A percentile compares a stretch with the other conserved stretches of the same genome.
These are phyloP conservation scores for Cercospora sp. DNA, from an alignment of 2,329 filamentous ascomycete species.

Conservation along the genomic window DNA sequence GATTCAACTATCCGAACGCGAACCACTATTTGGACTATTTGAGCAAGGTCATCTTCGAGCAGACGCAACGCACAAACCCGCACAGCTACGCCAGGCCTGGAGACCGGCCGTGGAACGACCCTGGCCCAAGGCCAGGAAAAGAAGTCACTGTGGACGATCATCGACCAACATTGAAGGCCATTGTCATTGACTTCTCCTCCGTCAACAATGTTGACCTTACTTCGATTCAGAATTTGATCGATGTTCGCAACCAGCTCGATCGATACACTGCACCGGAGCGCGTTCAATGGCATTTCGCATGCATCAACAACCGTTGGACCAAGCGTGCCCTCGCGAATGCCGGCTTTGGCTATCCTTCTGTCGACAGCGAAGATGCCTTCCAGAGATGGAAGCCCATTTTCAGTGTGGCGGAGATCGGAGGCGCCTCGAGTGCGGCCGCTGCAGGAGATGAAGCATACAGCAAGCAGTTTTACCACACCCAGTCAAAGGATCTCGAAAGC, in stretches of 20 bases:
- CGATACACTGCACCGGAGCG: conserved; percentile 74
- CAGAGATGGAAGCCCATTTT: conserved; percentile 92
- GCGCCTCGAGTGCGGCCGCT: conserved; percentile 67
- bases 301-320: conserved; percentile 90
- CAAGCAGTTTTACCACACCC: conserved; percentile 44
- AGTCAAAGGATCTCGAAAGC: conserved; percentile 38
- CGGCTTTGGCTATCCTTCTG: conserved; percentile 81
- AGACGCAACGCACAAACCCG: conserved; percentile 75
- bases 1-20: conserved; percentile 91
- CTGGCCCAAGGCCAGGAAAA: conserved; percentile 66
- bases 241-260: conserved; percentile 91
- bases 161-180: conserved; percentile 74
- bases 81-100: conserved; percentile 58
- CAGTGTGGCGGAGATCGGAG: conserved; percentile 82
- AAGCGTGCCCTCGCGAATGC: conserved; percentile 84
- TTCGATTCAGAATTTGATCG: conserved; percentile 86
- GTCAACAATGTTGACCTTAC: conserved; percentile 95
- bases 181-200: conserved; percentile 89
- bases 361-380: conserved; percentile 51
- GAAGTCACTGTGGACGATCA: conserved; percentile 47
- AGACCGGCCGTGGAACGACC: conserved; percentile 94
- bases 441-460: conserved; percentile 65
- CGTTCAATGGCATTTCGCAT: conserved; percentile 96
- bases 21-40: conserved; percentile 80
- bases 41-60: conserved; percentile 46